Conservation (phyloP, 306 rosid genomes). For the Pueraria montana region DNA sequence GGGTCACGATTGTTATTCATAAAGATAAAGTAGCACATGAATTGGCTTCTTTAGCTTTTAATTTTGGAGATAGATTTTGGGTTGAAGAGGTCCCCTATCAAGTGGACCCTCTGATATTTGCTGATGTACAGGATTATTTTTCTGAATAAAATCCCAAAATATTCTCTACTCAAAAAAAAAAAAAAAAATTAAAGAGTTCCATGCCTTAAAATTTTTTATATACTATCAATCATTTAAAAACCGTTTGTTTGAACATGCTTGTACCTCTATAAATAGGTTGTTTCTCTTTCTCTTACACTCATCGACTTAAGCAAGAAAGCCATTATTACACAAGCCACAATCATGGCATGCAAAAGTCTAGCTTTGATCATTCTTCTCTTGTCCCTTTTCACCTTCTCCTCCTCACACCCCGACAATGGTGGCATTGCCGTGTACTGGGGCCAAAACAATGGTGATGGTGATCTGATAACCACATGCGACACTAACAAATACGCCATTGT, state of each 20-base stretch:
- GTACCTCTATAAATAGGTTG: background rate
- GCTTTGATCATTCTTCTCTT: background rate
- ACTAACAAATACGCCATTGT: conserved; percentile 49
- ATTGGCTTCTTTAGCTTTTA: no score
- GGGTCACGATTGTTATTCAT: no score
- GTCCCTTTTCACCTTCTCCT: background rate
- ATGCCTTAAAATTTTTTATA: no score
- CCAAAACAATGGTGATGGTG: conserved; percentile 35
- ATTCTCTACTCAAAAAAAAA: no score
- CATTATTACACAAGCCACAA: background rate
- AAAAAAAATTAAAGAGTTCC: no score
- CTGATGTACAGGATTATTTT: no score
- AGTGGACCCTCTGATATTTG: no score
- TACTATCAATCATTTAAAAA: no score
- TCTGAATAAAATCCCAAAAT: no score
- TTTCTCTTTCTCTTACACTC: background rate
- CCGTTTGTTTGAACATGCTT: background rate
- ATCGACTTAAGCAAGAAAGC: background rate
- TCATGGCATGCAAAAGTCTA: background rate
- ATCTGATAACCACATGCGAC: conserved; percentile 55
- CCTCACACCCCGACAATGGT: background rate
- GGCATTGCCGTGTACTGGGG: conserved; percentile 59
- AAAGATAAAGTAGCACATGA: no score
- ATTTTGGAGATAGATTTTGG: no score
- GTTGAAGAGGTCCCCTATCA: no score